Base-by-base conservation (phyloP, 805 yeast species). In the Saturnispora zaruensis region DNA sequence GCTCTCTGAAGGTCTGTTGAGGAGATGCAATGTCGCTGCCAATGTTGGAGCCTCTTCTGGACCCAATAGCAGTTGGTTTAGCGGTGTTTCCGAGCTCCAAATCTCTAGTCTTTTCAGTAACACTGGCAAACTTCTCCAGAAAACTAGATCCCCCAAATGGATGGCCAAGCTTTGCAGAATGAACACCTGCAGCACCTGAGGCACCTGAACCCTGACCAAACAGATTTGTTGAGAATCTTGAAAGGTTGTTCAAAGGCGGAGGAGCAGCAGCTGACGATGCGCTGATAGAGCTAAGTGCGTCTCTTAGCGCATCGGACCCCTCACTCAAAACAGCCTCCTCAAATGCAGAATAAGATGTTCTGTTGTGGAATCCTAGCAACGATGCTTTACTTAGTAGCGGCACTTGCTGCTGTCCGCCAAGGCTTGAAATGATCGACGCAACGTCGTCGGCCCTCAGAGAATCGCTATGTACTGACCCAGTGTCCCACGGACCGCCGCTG, bases 81-180 rank as follows among this genome's bases (percentile, higher is more conserved):
- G 45, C 33, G 28, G 23, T 23, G n/a, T 32, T 43, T 14, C 48
- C 54, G 16, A 55, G 51, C 56, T 81, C 87, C 42, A 81, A 70
- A 55, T 82, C 88, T 57, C 84, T 70, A 0, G 88, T 82, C 44
- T 84, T 82, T 50, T 82, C 87, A 6, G 84, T 82, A 16, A 82
- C 82, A 2, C 79, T 69, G 6, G 82, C 70, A 58, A 82, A 82
- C 64, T 80, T 81, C 54, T 78, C 82, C 53, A 82, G 66, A 58
- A 82, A 82, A 45, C 77, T 69, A 18, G 72, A 67, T 6, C 67
- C 56, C 2, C 66, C 66, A 37, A 60, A 20, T 11, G 49, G 30
- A 16, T 46, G 49, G 6, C 46, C 48, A 18, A 50, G n/a, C 5
- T 38, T 18, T 8, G 47, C 47, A 6, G 46, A 26, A 24, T 54